These are phyloP conservation scores for Neurospora sp. DNA, from an alignment of 495 filamentous ascomycete genomes.

Conservation along the genomic window DNA sequence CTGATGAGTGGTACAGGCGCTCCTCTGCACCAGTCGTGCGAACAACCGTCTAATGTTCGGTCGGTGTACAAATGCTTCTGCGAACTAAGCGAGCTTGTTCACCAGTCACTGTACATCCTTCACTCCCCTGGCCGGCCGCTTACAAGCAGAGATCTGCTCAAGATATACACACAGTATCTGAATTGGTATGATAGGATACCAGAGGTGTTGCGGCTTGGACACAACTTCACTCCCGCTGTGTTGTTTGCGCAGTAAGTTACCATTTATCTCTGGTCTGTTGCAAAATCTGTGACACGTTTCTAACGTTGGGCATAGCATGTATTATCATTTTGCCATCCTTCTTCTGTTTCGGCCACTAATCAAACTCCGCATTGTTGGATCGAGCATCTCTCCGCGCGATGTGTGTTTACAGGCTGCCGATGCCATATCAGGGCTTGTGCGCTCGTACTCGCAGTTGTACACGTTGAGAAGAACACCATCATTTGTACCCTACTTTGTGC, in stretches of 20 bases:
- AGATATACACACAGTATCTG: slow-evolving; percentile 47
- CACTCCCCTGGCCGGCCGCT: slow-evolving; percentile 51
- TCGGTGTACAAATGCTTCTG: slow-evolving; percentile 53
- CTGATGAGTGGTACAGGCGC: slow-evolving; percentile 23
- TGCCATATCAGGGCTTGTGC: slow-evolving; percentile 46
- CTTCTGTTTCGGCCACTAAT: slow-evolving; percentile 57
- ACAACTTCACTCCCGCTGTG: slow-evolving; percentile 49
- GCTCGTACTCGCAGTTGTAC: slow-evolving; percentile 49
- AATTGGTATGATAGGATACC: slow-evolving; percentile 56
- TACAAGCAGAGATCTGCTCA: slow-evolving; percentile 45
- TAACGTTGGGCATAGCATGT: slow-evolving; percentile 38
- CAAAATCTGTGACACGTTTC: slow-evolving; percentile 5
- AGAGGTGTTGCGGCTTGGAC: slow-evolving; percentile 42
- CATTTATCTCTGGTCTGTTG: background rate
- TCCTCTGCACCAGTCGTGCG: slow-evolving; percentile 37
- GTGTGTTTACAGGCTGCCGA: slow-evolving; percentile 52
- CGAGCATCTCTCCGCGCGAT: slow-evolving; percentile 49
- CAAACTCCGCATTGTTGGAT: slow-evolving; percentile 47
- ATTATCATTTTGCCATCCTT: slow-evolving; percentile 53
- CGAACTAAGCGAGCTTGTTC: slow-evolving; percentile 57
- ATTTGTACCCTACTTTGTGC: slow-evolving; percentile 49
- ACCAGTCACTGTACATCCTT: slow-evolving; percentile 52
- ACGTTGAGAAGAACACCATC: slow-evolving; percentile 46
- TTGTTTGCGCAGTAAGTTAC: slow-evolving; percentile 53
- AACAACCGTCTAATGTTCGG: slow-evolving; percentile 44